Base-by-base conservation (phyloP, 139 green algal genomes). In the Yamagishiella unicocca region DNA sequence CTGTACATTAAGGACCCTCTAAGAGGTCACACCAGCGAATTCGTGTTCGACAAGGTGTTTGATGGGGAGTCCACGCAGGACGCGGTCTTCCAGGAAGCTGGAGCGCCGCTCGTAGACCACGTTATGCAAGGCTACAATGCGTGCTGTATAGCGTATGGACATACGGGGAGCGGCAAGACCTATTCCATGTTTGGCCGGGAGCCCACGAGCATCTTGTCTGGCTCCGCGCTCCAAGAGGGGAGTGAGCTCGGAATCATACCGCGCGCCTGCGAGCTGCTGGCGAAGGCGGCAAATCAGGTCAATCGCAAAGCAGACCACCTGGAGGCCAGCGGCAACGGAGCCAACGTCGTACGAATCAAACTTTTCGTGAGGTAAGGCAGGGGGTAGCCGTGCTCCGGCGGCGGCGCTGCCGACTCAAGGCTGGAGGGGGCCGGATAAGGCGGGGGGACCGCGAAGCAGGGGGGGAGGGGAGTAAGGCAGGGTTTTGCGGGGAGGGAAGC, bases 141-240 rank as follows among this genome's bases (percentile, higher is more conserved):
- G 0, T 94, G 92, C 86, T 88, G 73, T 50, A 91, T 94, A 68
- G 92, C 92, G 5, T 95, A 94, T 54, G 92, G 92, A 1, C 92
- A 95, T 54, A 95, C 92, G 17, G 90, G 92, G 33, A 89, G 75
- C 35, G 92, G 92, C 9, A 95, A 95, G 85, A 93, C 92, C 2
- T 88, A 89, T 76, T 89, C 66, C 37, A 92, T 94, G 88, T 45
- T 62, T 17, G 74, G 74, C 22, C 43, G 43, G 74, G 74, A 82
- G 9, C 21, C 12, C 2, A n/a, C 64, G 12, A 72, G 42, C n/a
- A 6, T 42, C 8, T 90, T 83, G 53, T n/a, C 54, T 62, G 79
- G 78, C 33, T n/a, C 3, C 21, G 29, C 12, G 10, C 9, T 29
- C n/a, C n/a, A 40, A 24, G 70, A 78, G 4, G 38, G 22, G 7